A percentile compares a stretch with the other conserved stretches of the same genome.
Evolutionary conservation across 345 rosid genomes (phyloP).

Genomic region (Lepidium africanum): DNA sequence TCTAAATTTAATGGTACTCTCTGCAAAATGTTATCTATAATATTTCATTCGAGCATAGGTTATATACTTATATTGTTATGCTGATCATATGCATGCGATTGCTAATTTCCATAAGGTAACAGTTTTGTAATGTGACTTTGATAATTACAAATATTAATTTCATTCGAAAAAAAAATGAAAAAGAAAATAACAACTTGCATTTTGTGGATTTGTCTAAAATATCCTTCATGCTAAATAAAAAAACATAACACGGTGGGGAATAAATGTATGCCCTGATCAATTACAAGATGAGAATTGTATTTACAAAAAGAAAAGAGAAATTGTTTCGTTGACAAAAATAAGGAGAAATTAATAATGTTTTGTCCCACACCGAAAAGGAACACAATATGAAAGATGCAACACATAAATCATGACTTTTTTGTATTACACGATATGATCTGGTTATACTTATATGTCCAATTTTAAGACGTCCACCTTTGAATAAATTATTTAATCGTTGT

Average conservation of each 20-base stretch:
- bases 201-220: neutral
- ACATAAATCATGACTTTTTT: neutral
- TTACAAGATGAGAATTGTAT: neutral
- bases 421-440: constrained; percentile 10
- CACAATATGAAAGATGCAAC: constrained; percentile 1
- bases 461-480: neutral
- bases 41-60: neutral
- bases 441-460: neutral
- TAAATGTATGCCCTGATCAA: neutral
- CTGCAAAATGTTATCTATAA: neutral
- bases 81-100: constrained; percentile 6
- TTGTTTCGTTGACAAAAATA: neutral
- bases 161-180: neutral
- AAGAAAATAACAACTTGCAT: neutral
- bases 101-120: neutral
- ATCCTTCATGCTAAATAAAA: neutral
- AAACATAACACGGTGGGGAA: neutral
- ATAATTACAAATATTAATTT: too few species aligned
- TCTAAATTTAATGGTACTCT: constrained; percentile 5
- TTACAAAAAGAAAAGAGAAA: too few species aligned
- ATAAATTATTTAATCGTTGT: neutral
- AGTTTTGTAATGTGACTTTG: neutral
- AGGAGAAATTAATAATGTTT: neutral
- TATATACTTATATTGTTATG: neutral
- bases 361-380: constrained; percentile 8